Base-by-base conservation (phyloP, 495 filamentous ascomycete species). In the Lophiotrema nucula region DNA sequence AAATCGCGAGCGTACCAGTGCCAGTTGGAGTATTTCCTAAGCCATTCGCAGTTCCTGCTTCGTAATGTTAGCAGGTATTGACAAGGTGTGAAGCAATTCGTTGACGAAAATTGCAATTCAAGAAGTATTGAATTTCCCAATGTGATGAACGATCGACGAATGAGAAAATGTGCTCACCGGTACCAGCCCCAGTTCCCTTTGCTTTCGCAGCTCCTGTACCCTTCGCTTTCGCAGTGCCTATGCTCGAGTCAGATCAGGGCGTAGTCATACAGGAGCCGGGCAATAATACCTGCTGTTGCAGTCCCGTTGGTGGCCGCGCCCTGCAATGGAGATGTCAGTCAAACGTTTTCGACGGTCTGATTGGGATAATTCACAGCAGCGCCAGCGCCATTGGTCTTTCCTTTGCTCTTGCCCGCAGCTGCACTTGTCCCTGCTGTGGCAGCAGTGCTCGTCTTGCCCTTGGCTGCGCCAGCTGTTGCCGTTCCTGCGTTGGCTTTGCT, bases 351-450 rank as follows among this genome's bases (percentile, higher is more conserved):
- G 28, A 25, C 4, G 12, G 18, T 10, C 4, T 11, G 12, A 3
- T 33, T 50, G 47, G 21, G 4, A 33, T 43, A 43, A 6, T 19
- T 43, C 18, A 21, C 47, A 18, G 19, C 11, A 33, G 26, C 13
- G 19, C 15, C 35, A 27, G 39, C 39, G 46, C 26, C 38, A 24
- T 33, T 43, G 10, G 18, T 41, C 39, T 44, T 48, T 3, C 22
- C 53, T 21, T 33, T 56, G 27, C 25, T 42, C 31, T 56, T 56
- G 15, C 53, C 49, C 43, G 21, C 35, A 26, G 19, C 35, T 22
- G 50, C 50, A 13, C 25, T 24, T 13, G 24, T 2, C 4, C 27
- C 11, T 35, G 16, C 28, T n/a, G n/a, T 27, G 11, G 23, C 49
- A 4, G 33, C 37, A 2, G 49, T 37, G n/a, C 35, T 53, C 35